Evolutionary conservation across 2,329 filamentous ascomycete genomes (phyloP).

Genomic region (Xylariaceae sp.): DNA sequence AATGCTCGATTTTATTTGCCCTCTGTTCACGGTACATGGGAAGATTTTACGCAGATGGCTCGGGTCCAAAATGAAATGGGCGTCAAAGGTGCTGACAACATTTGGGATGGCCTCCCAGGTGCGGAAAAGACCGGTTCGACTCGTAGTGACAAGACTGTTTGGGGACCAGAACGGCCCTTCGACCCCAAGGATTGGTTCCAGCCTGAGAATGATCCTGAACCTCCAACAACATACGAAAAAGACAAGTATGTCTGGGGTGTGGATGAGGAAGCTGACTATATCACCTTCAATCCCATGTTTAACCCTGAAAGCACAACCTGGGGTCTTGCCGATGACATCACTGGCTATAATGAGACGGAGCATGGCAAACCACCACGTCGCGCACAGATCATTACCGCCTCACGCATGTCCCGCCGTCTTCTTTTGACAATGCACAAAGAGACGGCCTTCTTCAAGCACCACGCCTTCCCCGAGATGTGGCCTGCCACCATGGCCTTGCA

Average conservation of each 20-base stretch:
- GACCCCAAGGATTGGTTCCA: conserved; percentile 69
- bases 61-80: conserved; percentile 72
- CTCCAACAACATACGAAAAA: conserved; percentile 68
- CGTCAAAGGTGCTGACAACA: conserved; percentile 59
- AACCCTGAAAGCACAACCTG: conserved; percentile 85
- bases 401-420: conserved; percentile 75
- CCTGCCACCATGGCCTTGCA: conserved; percentile 82
- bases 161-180: conserved; percentile 74
- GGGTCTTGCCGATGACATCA: conserved; percentile 78
- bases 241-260: conserved; percentile 86
- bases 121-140: conserved; percentile 36
- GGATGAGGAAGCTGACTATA: conserved; percentile 84
- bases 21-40: conserved; percentile 71
- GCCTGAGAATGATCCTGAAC: conserved; percentile 66
- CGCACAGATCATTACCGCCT: conserved; percentile 83
- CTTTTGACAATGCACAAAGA: conserved; percentile 87
- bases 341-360: conserved; percentile 69
- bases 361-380: conserved; percentile 67
- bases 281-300: conserved; percentile 88
- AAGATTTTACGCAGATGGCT: conserved; percentile 74
- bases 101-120: conserved; percentile 56
- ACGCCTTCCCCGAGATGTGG: conserved; percentile 97
- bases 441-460: conserved; percentile 78
- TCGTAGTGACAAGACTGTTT: conserved; percentile 61
- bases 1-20: conserved; percentile 76